Evolutionary conservation across 1,284 basidiomycete genomes (phyloP).

Genomic region (Trichosporon ovoides): DNA sequence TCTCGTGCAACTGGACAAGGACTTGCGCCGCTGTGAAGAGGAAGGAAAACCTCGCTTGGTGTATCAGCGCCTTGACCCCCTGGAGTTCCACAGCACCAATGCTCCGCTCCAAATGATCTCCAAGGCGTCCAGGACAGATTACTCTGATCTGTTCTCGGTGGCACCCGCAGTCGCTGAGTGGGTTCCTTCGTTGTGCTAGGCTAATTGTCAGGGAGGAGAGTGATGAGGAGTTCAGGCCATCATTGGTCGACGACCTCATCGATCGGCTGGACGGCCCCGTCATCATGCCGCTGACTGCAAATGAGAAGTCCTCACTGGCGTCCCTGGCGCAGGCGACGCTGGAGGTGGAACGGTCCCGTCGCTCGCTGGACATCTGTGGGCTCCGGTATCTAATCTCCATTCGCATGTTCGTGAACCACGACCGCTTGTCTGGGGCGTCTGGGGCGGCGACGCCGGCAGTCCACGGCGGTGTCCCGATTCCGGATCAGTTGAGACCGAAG

Average conservation of each 20-base stretch:
- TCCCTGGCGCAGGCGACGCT: constrained; percentile 77
- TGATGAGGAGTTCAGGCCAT: constrained; percentile 60
- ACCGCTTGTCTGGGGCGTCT: constrained; percentile 21
- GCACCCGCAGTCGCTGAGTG: constrained; percentile 8
- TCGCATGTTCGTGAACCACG: constrained; percentile 52
- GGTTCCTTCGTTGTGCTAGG: neutral
- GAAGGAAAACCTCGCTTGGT: constrained; percentile 31
- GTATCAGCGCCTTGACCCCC: constrained; percentile 37
- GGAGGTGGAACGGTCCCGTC: constrained; percentile 82
- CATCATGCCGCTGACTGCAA: constrained; percentile 63
- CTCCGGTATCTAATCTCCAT: constrained; percentile 84
- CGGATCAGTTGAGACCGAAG: neutral
- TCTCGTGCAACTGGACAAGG: constrained; percentile 61
- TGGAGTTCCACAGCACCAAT: constrained; percentile 28
- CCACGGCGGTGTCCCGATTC: neutral
- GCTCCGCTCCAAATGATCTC: neutral
- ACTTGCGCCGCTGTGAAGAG: constrained; percentile 34
- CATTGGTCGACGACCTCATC: constrained; percentile 60
- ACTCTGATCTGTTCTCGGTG: constrained; percentile 33
- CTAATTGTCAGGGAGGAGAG: constrained; percentile 39
- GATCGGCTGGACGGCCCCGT: constrained; percentile 60
- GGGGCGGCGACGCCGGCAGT: constrained; percentile 24
- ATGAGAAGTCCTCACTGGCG: constrained; percentile 72
- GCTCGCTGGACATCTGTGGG: constrained; percentile 81
- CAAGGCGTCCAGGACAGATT: constrained; percentile 13